These are phyloP conservation scores for Diaporthe helianthi DNA, from an alignment of 2,329 filamentous ascomycete species.

Conservation along the genomic window DNA sequence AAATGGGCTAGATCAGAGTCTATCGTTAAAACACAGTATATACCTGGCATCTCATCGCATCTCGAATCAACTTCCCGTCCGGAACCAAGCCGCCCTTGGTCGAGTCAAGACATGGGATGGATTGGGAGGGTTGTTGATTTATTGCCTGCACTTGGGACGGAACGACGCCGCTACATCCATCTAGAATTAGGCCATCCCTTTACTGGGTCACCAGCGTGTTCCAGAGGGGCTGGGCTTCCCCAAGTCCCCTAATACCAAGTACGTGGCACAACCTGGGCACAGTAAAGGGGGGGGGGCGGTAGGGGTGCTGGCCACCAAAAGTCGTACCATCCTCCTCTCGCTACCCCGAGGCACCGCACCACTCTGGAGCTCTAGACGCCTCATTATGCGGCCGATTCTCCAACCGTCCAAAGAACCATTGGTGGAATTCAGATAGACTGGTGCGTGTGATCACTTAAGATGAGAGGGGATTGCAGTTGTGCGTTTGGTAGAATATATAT, in stretches of 20 bases:
- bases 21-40: background rate
- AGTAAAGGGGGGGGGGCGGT: background rate
- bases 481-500: slow-evolving; percentile 4
- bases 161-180: background rate
- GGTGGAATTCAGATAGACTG: background rate
- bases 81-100: background rate
- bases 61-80: background rate
- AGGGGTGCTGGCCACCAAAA: background rate
- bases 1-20: background rate
- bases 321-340: slow-evolving; percentile 19
- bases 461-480: background rate
- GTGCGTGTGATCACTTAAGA: background rate
- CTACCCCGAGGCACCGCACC: slow-evolving; percentile 17
- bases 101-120: slow-evolving; percentile 11
- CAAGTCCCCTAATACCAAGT: background rate
- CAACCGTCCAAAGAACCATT: slow-evolving; percentile 1
- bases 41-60: background rate
- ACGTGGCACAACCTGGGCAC: background rate
- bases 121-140: background rate
- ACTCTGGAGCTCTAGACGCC: slow-evolving; percentile 3
- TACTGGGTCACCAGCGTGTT: background rate
- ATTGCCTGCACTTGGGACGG: too few species aligned
- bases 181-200: slow-evolving; percentile 2
- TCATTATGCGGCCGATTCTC: slow-evolving; percentile 6
- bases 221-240: background rate